Conservation (phyloP, 2,329 filamentous ascomycete genomes). For the Diaporthe ampelina region DNA sequence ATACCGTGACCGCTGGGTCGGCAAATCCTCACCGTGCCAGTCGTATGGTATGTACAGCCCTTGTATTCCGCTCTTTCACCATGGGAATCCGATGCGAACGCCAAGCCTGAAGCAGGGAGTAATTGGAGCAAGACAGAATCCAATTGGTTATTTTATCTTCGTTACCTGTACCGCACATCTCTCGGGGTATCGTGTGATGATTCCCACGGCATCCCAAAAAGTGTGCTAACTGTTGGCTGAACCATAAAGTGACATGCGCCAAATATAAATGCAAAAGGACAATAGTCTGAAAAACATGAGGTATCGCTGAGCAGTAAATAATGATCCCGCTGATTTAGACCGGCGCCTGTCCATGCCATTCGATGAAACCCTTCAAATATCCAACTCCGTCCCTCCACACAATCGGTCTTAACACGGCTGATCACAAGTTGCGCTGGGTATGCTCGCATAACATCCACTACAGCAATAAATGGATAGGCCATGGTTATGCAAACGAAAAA, state of each 20-base stretch:
- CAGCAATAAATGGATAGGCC: neutral
- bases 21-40: constrained; percentile 14
- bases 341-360: constrained; percentile 21
- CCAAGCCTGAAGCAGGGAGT: neutral
- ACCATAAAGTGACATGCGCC: neutral
- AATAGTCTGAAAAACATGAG: constrained; percentile 2
- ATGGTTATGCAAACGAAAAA: too few species aligned
- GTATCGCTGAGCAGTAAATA: constrained; percentile 15
- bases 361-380: neutral
- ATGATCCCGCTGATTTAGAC: constrained; percentile 3
- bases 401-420: neutral
- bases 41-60: neutral
- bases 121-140: neutral
- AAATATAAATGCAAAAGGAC: neutral
- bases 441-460: neutral
- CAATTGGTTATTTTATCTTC: neutral
- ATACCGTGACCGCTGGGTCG: constrained; percentile 2
- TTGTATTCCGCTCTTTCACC: neutral
- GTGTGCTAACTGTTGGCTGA: neutral
- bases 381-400: neutral
- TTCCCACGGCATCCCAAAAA: neutral
- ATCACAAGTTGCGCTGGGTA: neutral
- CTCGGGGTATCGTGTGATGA: constrained; percentile 15
- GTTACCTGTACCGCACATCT: neutral
- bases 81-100: constrained; percentile 19